Conservation (phyloP, 2,329 filamentous ascomycete genomes). For the Elsinoe necatrix region DNA sequence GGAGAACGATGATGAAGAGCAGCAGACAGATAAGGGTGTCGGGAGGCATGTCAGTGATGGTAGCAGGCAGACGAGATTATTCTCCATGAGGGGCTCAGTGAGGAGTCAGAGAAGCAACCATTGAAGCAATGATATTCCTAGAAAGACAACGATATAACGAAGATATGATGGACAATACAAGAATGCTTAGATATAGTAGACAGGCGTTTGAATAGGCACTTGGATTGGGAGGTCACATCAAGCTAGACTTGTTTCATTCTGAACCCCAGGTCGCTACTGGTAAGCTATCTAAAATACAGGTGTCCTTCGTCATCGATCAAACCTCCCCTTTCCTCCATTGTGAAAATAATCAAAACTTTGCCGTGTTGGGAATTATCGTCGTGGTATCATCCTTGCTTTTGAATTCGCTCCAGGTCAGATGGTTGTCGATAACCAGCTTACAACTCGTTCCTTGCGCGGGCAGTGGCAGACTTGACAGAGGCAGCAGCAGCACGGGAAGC, state of each 20-base stretch:
- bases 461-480: constrained; percentile 27
- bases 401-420: background rate
- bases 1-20: background rate
- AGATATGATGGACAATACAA: background rate
- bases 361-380: constrained; percentile 3
- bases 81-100: background rate
- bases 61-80: background rate
- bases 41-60: background rate
- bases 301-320: background rate
- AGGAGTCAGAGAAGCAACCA: background rate
- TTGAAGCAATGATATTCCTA: background rate
- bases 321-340: background rate
- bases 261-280: constrained; percentile 9
- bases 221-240: too few relatives aligned
- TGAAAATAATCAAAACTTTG: constrained; percentile 5
- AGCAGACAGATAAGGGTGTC: background rate
- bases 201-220: background rate
- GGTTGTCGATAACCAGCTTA: constrained; percentile 24
- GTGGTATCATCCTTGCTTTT: constrained; percentile 15
- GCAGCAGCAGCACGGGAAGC: constrained; percentile 18
- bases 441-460: constrained; percentile 39
- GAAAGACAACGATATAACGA: background rate
- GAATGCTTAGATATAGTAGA: background rate
- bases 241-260: background rate
- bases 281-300: constrained; percentile 13